Conservation (phyloP, 2,329 filamentous ascomycete species). For the Xylariaceae sp. region DNA sequence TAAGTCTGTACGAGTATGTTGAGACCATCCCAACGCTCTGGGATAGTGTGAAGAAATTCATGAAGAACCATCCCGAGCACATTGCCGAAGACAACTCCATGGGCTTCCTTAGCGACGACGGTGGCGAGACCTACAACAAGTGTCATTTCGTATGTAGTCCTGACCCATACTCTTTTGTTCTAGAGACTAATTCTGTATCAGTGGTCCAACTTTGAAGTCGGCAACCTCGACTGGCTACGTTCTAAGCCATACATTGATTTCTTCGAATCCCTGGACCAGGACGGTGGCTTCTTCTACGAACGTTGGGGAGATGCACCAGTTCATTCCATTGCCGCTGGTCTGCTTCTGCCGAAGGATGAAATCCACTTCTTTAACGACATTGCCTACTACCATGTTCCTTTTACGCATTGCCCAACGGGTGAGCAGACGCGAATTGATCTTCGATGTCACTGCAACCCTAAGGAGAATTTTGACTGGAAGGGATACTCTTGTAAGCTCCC, state of each 20-base stretch:
- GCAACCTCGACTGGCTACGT: slow-evolving; percentile 87
- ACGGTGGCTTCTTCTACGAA: slow-evolving; percentile 98
- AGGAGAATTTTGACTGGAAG: slow-evolving; percentile 99
- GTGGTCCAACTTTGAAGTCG: slow-evolving; percentile 99
- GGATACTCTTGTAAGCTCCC: slow-evolving; percentile 79
- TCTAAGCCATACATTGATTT: slow-evolving; percentile 85
- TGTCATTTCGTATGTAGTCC: slow-evolving; percentile 79
- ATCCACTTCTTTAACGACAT: slow-evolving; percentile 99
- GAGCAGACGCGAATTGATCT: slow-evolving; percentile 78
- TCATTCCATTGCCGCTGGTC: slow-evolving; percentile 87
- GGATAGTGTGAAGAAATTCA: slow-evolving; percentile 94
- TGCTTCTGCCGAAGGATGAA: slow-evolving; percentile 87
- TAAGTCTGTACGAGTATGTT: slow-evolving; percentile 93
- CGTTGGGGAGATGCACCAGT: slow-evolving; percentile 97
- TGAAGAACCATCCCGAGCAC: slow-evolving; percentile 83
- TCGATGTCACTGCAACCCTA: slow-evolving; percentile 90
- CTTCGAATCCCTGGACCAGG: slow-evolving; percentile 80
- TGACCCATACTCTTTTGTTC: not conserved
- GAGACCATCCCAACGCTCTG: slow-evolving; percentile 95
- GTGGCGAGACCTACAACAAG: slow-evolving; percentile 87
- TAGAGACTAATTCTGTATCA: slow-evolving; percentile 37
- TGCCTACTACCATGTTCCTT: slow-evolving; percentile 95
- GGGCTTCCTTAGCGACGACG: slow-evolving; percentile 86
- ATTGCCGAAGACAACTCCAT: slow-evolving; percentile 79
- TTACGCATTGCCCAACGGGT: slow-evolving; percentile 93